Base-by-base conservation (phyloP, 495 filamentous ascomycete species). In the Thermothielavioides terrestris region DNA sequence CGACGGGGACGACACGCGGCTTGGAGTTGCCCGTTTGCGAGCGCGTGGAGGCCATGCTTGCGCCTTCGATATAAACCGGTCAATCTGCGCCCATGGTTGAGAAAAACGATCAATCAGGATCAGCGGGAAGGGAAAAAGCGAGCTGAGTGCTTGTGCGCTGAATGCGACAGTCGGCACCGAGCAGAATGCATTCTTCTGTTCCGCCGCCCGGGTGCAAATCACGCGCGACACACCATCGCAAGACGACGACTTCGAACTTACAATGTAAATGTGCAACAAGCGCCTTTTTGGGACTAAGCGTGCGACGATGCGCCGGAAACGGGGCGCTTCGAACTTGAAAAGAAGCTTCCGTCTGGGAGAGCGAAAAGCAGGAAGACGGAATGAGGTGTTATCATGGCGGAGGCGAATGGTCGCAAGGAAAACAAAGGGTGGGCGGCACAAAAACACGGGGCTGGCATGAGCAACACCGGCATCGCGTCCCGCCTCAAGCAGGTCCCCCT, bases 21-120 rank as follows among this genome's bases (percentile, higher is more conserved):
- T 68, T 68, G 39, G 76, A 72, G 61, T 78, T 74, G 64, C 76
- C 76, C 34, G 76, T 78, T 47, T 62, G 56, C 39, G 74, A 77
- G 50, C 76, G 73, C 44, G 76, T 78, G 57, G 74, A 73, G 61
- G 74, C 61, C 75, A 78, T 78, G 1, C 22, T 30, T 51, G 31
- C 17, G 30, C 56, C 58, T 50, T 43, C 60, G 59, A 42, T 40
- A 25, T 27, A 17, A 40, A 42, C 17, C 36, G 41, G 45, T n/a
- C 11, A 21, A 32, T 52, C 56, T 59, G 43, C 14, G 20, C n/a
- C 30, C 40, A 37, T 12, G 26, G 28, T 27, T 54, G n/a, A 49
- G 45, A 30, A 46, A 20, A 15, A 10, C 14, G 11, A 22, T 31
- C 25, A 8, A 37, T n/a, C 9, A 5, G 23, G 25, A 35, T 20